phyloP scores from a whole-genome alignment of 2,329 filamentous ascomycete genomes.

The Sporothrix inflata region DNA sequence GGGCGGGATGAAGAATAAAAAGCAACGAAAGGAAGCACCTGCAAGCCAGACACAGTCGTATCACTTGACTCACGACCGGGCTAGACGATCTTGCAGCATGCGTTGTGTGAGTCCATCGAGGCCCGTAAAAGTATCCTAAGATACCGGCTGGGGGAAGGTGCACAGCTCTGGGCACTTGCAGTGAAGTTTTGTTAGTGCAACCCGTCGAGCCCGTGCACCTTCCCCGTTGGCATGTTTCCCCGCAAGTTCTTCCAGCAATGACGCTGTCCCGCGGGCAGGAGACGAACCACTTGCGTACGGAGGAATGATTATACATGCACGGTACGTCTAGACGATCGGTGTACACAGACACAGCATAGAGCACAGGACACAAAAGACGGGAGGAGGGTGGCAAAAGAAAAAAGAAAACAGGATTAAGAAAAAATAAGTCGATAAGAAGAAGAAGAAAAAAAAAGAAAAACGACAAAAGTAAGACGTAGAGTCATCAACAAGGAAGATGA shows the following conservation, averaged over 20 bases:
- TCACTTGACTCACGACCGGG: constrained; percentile 6
- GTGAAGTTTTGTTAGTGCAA: too few species aligned
- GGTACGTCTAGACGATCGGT: not conserved
- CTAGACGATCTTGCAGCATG: constrained; percentile 23
- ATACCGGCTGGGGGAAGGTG: not conserved
- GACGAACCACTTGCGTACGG: constrained; percentile 6
- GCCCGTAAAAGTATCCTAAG: not conserved
- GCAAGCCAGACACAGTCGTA: not conserved
- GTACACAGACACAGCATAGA: not conserved
- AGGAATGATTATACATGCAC: not conserved
- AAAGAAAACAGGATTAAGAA: too few species aligned
- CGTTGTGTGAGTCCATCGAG: not conserved
- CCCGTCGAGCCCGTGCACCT: too few species aligned
- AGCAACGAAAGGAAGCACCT: not conserved
- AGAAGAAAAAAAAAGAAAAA: not conserved
- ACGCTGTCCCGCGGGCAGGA: not conserved
- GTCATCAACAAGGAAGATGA: not conserved
- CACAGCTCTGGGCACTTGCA: not conserved
- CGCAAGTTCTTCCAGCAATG: not conserved
- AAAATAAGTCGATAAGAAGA: not conserved
- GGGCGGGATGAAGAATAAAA: not conserved
- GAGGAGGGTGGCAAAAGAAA: not conserved
- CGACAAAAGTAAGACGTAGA: not conserved
- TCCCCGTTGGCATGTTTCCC: not conserved
- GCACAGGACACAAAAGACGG: not conserved